Evolutionary conservation across 208 protist genomes (phyloP), one percentile per base, ranked within the genome.

Genomic region (Tetramitus jugosus): DNA sequence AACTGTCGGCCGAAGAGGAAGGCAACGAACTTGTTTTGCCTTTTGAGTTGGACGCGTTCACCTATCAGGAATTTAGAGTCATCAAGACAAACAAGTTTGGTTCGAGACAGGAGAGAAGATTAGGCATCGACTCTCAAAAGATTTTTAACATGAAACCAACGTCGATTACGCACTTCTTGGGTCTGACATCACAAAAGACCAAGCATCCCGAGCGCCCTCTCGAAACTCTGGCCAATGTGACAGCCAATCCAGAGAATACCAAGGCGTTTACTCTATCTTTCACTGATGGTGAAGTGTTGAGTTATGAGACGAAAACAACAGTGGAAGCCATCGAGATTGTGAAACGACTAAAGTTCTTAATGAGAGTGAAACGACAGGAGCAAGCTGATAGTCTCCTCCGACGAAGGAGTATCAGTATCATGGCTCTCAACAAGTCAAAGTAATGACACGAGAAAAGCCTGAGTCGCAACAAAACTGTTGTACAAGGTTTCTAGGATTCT

Each of bases 31-130:
- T n/a, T 20, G 62, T 42, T 29, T 20, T 69, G 26, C 62, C 62
- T 37, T 69, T 69, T 29, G 43, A 37, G 37, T 43, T 29, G 14
- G 20, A 69, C 23, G 62, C 20, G 8, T 43, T 14, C 23, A 39
- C 31, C 3, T 13, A 69, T n/a, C 37, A 43, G 6, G 62, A 37
- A 2, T 69, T 43, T 42, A 29, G 31, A 43, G 62, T 69, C 26
- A 69, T 42, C 35, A 69, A 69, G 62, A 69, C 62, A 69, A 69
- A 69, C 26, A 69, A 69, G 39, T 69, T 69, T 69, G 62, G 62
- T 37, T 17, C 13, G 10, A 69, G 62, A n/a, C 62, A 69, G 31
- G 62, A 69, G 39, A 39, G 62, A 69, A 45, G 37, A 37, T 29
- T 69, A 14, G 31, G 62, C 26, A 37, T 69, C 43, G 62, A 69